Base-by-base conservation (phyloP, 768 basidiomycete genomes). In the Chlorophyllum brunneum region DNA sequence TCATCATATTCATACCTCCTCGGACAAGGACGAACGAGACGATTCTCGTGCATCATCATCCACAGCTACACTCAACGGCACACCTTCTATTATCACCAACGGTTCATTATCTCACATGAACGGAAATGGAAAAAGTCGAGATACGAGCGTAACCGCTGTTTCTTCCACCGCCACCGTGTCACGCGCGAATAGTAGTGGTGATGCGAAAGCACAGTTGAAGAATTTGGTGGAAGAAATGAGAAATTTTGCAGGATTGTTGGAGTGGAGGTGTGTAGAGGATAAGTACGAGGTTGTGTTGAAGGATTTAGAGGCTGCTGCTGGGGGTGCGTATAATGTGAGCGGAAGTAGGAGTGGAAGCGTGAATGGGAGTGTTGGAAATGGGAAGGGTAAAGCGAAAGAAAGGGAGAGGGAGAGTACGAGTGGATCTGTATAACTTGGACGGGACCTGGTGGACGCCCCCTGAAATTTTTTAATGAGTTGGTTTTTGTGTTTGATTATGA, bases 191-290 rank as follows among this genome's bases (percentile, higher is more conserved):
- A 18, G 5, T 15, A 8, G 33, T 26, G 27, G 20, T 16, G 22
- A 36, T 29, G 37, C 20, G n/a, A 38, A 40, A 37, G 33, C 34
- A 3, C 48, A 79, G 41, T 56, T 80, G 29, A 69, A 61, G 58
- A 63, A 60, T 9, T 68, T 90, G 44, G 79, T 83, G 23, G 74
- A 73, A 45, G 72, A 70, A 20, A 62, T 91, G 56, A 72, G 71
- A 42, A 80, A 82, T 24, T 88, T 85, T 61, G 83, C 83, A 10
- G 68, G 70, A 23, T 64, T 85, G 41, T 69, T 90, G 45, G 73
- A 77, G 55, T 86, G 85, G 78, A 77, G 85, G 56, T 65, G 69
- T 49, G 65, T 58, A 20, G 66, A 67, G 29, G 72, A 73, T 41
- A 69, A 67, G 53, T 72, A 65, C 56, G 58, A 57, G 18, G 48